These are phyloP conservation scores for Kazachstania martiniae DNA, from an alignment of 805 yeast species.

Conservation along the genomic window DNA sequence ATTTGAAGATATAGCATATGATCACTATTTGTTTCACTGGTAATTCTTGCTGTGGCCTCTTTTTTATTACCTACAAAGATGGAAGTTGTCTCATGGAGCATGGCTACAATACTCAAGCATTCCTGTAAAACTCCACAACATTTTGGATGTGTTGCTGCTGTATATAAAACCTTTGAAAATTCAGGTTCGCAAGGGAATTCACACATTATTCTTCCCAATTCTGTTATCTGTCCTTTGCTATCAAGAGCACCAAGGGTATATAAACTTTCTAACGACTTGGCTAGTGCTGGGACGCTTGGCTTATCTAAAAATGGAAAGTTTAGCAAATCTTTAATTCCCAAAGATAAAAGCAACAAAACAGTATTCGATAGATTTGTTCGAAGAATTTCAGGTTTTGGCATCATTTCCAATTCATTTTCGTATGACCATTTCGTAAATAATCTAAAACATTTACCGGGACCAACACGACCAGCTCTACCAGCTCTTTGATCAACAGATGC, in stretches of 20 bases:
- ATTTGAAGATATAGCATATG: slow-evolving; percentile 67
- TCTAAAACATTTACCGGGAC: slow-evolving; percentile 91
- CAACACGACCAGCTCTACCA: slow-evolving; percentile 97
- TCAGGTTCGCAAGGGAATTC: slow-evolving; percentile 89
- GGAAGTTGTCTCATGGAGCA: slow-evolving; percentile 71
- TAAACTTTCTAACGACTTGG: slow-evolving; percentile 68
- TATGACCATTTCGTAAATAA: slow-evolving; percentile 67
- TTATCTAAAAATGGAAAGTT: slow-evolving; percentile 86
- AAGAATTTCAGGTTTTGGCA: slow-evolving; percentile 87
- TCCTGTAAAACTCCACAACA: slow-evolving; percentile 51
- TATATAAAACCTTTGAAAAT: slow-evolving; percentile 63
- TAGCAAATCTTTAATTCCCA: slow-evolving; percentile 76
- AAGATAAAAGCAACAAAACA: slow-evolving; percentile 61
- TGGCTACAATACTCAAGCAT: slow-evolving; percentile 62
- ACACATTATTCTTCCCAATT: slow-evolving; percentile 75
- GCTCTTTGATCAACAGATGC: slow-evolving; percentile 96
- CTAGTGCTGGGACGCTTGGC: slow-evolving; percentile 64
- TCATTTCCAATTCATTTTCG: slow-evolving; percentile 60
- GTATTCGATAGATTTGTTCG: slow-evolving; percentile 72
- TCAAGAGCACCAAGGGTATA: slow-evolving; percentile 83
- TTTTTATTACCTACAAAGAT: slow-evolving; percentile 17
- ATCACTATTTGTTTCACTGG: slow-evolving; percentile 53
- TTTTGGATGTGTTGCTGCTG: slow-evolving; percentile 38
- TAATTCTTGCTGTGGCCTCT: slow-evolving; percentile 24
- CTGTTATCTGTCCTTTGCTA: slow-evolving; percentile 66